These are phyloP conservation scores for Luzula sylvatica DNA, from an alignment of 176 grass and related monocot genomes.

Conservation along the genomic window DNA sequence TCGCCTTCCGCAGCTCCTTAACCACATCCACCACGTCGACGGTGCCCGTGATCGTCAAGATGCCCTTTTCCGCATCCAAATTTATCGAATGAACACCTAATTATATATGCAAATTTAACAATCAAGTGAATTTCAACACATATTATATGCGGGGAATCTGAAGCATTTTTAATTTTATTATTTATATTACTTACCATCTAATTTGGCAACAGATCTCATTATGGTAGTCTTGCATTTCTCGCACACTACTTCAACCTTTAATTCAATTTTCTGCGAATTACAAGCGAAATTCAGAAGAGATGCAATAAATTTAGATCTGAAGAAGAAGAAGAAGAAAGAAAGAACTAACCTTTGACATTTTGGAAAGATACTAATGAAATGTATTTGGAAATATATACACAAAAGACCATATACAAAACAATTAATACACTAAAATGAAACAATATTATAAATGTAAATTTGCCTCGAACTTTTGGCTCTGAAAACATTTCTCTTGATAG, in stretches of 20 bases:
- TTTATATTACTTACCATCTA: constrained; percentile 37
- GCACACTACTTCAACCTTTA: constrained; percentile 36
- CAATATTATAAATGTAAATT: too few relatives aligned
- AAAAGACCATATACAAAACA: too few relatives aligned
- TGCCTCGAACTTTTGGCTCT: too few relatives aligned
- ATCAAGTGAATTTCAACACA: neutral
- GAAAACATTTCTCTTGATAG: too few relatives aligned
- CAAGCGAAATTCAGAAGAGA: neutral
- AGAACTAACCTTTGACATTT: constrained; percentile 14
- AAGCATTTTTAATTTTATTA: neutral
- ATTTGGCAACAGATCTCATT: constrained; percentile 22
- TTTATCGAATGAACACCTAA: constrained; percentile 51
- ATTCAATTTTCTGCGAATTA: constrained; percentile 54
- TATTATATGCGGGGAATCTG: neutral
- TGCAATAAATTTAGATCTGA: neutral
- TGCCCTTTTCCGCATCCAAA: constrained; percentile 44
- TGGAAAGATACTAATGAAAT: constrained; percentile 1
- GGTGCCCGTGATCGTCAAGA: constrained; percentile 42
- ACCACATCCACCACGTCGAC: constrained; percentile 43
- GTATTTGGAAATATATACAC: too few relatives aligned
- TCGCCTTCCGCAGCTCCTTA: constrained; percentile 35
- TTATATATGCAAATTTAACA: neutral
- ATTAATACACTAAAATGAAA: too few relatives aligned
- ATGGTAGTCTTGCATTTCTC: constrained; percentile 39
- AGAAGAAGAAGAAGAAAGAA: neutral